A percentile compares a stretch with the other conserved stretches of the same genome.
Evolutionary conservation across 345 rosid genomes (phyloP).

Genomic region (Eucalyptus tenuipes): DNA sequence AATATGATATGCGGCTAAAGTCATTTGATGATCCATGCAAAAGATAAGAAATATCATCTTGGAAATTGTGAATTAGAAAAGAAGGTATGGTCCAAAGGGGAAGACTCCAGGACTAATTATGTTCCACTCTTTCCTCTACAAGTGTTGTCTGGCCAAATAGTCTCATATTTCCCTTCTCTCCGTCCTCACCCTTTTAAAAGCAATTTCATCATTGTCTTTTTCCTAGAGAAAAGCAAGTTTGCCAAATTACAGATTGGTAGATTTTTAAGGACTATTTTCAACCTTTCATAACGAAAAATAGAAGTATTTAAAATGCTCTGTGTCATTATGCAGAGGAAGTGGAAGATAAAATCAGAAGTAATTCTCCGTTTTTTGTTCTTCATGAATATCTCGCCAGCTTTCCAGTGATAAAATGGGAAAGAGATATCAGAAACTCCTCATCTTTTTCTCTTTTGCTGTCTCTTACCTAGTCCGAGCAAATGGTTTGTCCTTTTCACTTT

Average conservation of each 20-base stretch:
- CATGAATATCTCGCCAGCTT: background rate
- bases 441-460: background rate
- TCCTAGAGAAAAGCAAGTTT: background rate
- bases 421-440: background rate
- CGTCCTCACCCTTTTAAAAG: background rate
- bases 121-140: background rate
- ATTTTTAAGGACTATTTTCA: background rate
- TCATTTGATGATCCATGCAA: background rate
- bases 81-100: background rate
- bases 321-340: background rate
- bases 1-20: background rate
- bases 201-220: background rate
- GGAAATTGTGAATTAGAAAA: background rate
- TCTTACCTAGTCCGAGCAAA: constrained; percentile 83
- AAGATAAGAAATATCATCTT: background rate
- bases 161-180: background rate
- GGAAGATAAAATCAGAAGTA: background rate
- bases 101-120: background rate
- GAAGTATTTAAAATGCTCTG: background rate
- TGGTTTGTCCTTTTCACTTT: constrained; percentile 78
- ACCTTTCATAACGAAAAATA: background rate
- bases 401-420: background rate
- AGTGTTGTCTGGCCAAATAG: background rate
- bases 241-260: background rate
- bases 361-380: background rate